Conservation (phyloP, 495 filamentous ascomycete species). For the Trypethelium eluteriae region DNA sequence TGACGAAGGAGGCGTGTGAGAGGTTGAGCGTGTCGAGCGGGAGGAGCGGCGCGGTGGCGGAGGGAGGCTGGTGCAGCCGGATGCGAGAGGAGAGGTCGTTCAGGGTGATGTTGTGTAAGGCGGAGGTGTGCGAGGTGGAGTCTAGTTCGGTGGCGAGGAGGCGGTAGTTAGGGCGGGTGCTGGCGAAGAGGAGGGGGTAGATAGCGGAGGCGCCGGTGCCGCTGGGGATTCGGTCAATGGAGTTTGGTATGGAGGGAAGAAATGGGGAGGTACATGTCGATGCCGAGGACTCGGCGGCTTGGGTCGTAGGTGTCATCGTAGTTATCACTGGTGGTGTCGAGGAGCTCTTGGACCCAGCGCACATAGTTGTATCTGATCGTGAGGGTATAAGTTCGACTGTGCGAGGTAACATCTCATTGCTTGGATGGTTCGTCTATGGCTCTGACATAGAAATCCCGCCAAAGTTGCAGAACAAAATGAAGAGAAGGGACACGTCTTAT, state of each 20-base stretch:
- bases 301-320: slow-evolving; percentile 51
- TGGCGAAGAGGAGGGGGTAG: slow-evolving; percentile 78
- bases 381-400: not conserved
- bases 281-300: slow-evolving; percentile 53
- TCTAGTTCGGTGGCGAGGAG: slow-evolving; percentile 60
- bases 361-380: slow-evolving; percentile 69
- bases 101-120: slow-evolving; percentile 51
- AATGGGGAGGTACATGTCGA: slow-evolving; percentile 57
- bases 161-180: slow-evolving; percentile 55
- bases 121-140: slow-evolving; percentile 55
- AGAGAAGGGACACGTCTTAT: too few species aligned
- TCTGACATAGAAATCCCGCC: too few species aligned
- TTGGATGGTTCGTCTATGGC: not conserved
- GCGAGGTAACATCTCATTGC: not conserved
- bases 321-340: slow-evolving; percentile 60
- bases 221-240: slow-evolving; percentile 29
- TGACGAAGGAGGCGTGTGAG: slow-evolving; percentile 70
- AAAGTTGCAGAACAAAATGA: too few species aligned
- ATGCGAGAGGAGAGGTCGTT: slow-evolving; percentile 64
- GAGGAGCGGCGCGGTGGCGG: slow-evolving; percentile 48
- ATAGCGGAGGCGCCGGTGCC: slow-evolving; percentile 88
- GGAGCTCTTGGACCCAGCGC: slow-evolving; percentile 75
- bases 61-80: slow-evolving; percentile 47
- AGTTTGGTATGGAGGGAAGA: not conserved
- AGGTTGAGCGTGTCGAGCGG: slow-evolving; percentile 48